phyloP scores from a whole-genome alignment of 768 basidiomycete genomes.

The Goffeauzyma gilvescens region DNA sequence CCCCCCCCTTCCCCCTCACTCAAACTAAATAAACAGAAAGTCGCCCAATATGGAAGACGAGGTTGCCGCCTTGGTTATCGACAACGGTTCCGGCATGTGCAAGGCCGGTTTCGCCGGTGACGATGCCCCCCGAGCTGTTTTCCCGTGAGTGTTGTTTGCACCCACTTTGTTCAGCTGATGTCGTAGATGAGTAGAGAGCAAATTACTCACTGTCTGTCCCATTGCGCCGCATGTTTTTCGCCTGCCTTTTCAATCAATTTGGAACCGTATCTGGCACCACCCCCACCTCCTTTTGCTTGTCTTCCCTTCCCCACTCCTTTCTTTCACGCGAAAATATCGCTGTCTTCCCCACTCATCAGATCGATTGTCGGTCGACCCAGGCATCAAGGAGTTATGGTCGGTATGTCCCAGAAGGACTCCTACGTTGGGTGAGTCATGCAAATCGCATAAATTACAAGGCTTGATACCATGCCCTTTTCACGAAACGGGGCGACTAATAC shows the following conservation, averaged over 20 bases:
- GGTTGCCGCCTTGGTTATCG: slow-evolving; percentile 30
- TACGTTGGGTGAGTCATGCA: slow-evolving; percentile 58
- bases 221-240: no score
- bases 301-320: background rate
- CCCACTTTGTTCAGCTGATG: no score
- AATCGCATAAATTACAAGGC: no score
- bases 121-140: slow-evolving; percentile 79
- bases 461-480: background rate
- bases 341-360: slow-evolving; percentile 15
- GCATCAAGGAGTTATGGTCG: slow-evolving; percentile 90
- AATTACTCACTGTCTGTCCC: no score
- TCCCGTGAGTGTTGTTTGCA: slow-evolving; percentile 65
- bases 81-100: slow-evolving; percentile 79
- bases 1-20: no score
- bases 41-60: background rate
- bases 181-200: no score
- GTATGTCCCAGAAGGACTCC: slow-evolving; percentile 91
- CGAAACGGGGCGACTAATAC: background rate
- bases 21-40: slow-evolving; percentile 6
- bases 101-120: slow-evolving; percentile 82
- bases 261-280: no score
- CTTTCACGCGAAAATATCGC: no score
- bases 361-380: slow-evolving; percentile 89
- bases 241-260: background rate
- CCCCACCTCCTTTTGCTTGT: background rate